Conservation (phyloP, 805 yeast genomes). For the Lachancea mirantina region DNA sequence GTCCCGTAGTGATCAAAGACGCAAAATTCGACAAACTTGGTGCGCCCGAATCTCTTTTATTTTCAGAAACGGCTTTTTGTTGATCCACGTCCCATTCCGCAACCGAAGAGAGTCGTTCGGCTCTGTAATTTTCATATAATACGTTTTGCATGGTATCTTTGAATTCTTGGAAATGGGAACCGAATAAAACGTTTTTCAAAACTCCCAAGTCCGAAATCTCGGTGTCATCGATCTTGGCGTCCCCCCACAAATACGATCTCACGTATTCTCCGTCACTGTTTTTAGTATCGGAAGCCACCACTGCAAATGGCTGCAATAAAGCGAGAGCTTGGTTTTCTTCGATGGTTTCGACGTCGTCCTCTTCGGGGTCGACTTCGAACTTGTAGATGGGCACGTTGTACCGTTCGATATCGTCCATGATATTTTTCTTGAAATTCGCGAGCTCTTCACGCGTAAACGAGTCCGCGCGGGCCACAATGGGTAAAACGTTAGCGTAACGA, state of each 20-base stretch:
- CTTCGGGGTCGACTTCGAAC: slow-evolving; percentile 64
- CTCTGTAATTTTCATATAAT: slow-evolving; percentile 71
- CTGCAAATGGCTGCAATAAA: slow-evolving; percentile 67
- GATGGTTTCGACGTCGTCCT: slow-evolving; percentile 61
- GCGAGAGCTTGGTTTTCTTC: slow-evolving; percentile 61
- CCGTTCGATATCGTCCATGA: slow-evolving; percentile 55
- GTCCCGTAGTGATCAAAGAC: slow-evolving; percentile 30
- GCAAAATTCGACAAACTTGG: slow-evolving; percentile 34
- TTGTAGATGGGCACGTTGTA: slow-evolving; percentile 69
- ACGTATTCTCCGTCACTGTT: slow-evolving; percentile 51
- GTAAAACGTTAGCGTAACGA: slow-evolving; percentile 66
- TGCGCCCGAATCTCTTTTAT: slow-evolving; percentile 26
- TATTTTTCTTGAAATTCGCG: slow-evolving; percentile 48
- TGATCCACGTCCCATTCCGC: slow-evolving; percentile 28
- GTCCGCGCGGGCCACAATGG: slow-evolving; percentile 65
- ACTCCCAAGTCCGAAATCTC: slow-evolving; percentile 46
- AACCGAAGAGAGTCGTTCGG: slow-evolving; percentile 62
- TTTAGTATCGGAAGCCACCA: slow-evolving; percentile 57
- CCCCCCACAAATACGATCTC: slow-evolving; percentile 75
- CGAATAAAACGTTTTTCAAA: slow-evolving; percentile 64
- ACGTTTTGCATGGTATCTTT: slow-evolving; percentile 74
- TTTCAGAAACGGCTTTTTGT: slow-evolving; percentile 8
- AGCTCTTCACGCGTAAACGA: slow-evolving; percentile 59
- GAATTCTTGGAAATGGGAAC: slow-evolving; percentile 76
- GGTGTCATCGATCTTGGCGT: slow-evolving; percentile 44